Base-by-base conservation (phyloP, 2,329 filamentous ascomycete genomes). In the Massarina eburnea region DNA sequence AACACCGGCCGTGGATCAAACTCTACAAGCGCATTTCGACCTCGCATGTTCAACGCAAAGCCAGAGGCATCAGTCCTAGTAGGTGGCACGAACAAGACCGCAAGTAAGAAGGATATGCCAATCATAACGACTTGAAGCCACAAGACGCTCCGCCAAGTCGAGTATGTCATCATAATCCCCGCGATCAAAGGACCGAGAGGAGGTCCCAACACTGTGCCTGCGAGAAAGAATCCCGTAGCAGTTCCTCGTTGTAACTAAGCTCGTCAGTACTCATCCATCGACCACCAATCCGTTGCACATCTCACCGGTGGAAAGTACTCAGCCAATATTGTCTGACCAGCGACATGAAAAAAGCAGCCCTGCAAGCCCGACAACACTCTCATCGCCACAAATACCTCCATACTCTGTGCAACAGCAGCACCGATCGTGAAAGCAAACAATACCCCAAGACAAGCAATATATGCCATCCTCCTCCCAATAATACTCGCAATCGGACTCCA, bases 201-300 rank as follows among this genome's bases (percentile, higher is more conserved):
- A 45, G 73, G 72, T 0, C 74, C 74, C 39, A 66, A 59, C 8
- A 75, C 71, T 2, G 67, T 71, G 5, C 73, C 73, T 26, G 66
- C 61, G 61, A 75, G 70, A 43, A 76, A 73, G 49, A 71, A 73
- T 0, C 72, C 73, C 2, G 71, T 66, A 3, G 73, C 73, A 2
- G 69, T 74, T n/a, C 73, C 73, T 33, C 71, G 46, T 49, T 76
- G 69, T 24, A 60, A 55, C 24, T 26, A 26, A 7, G 7, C 24
- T 26, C 3, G 57, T 54, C 33, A 52, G 52, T 15, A 59, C 57
- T 18, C 52, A 56, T 32, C 56, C 54, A 8, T 52, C 57, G 8
- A 58, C 57, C 12, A 49, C 49, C 8, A 58, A 29, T 2, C 54
- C 24, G 6, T 26, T 14, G 12, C 5, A 6, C 12, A 30, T 5